Evolutionary conservation across 2,329 filamentous ascomycete genomes (phyloP).

Genomic region (Cladosporium austrohemisphaericum): DNA sequence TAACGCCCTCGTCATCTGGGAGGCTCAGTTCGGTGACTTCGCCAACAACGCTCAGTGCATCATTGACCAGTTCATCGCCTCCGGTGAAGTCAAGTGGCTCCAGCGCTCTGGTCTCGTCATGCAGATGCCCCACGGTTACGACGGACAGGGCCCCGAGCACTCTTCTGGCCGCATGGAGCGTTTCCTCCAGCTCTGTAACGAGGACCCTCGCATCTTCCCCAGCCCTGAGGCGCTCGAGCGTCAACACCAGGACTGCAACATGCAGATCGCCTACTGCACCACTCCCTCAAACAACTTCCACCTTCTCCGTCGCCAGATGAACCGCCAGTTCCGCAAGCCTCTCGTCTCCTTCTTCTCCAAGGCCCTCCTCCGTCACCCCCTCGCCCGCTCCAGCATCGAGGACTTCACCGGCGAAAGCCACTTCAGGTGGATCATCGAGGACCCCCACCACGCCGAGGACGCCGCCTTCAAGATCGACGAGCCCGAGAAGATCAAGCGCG

Average conservation of each 20-base stretch:
- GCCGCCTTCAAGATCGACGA: constrained; percentile 60
- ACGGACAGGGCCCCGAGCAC: constrained; percentile 97
- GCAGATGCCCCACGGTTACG: constrained; percentile 95
- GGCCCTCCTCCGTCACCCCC: constrained; percentile 86
- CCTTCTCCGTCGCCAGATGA: constrained; percentile 92
- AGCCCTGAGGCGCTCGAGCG: constrained; percentile 82
- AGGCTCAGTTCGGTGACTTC: constrained; percentile 98
- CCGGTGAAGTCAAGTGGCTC: constrained; percentile 97
- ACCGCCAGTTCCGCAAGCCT: constrained; percentile 98
- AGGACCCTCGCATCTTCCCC: constrained; percentile 92
- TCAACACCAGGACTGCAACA: constrained; percentile 99
- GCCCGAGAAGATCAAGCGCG: constrained; percentile 84
- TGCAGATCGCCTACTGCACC: constrained; percentile 98
- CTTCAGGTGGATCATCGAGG: constrained; percentile 95
- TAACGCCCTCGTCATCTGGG: constrained; percentile 98
- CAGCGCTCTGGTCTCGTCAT: constrained; percentile 95
- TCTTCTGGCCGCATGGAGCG: constrained; percentile 96
- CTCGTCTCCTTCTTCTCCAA: constrained; percentile 99
- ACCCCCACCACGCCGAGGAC: constrained; percentile 74
- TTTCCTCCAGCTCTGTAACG: constrained; percentile 95
- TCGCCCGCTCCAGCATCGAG: constrained; percentile 83
- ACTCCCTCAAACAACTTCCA: constrained; percentile 95
- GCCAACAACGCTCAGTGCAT: constrained; percentile 99
- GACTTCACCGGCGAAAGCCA: constrained; percentile 88
- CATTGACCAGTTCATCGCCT: constrained; percentile 97